Conservation (phyloP, 345 rosid genomes). For the Triadica sebifera region DNA sequence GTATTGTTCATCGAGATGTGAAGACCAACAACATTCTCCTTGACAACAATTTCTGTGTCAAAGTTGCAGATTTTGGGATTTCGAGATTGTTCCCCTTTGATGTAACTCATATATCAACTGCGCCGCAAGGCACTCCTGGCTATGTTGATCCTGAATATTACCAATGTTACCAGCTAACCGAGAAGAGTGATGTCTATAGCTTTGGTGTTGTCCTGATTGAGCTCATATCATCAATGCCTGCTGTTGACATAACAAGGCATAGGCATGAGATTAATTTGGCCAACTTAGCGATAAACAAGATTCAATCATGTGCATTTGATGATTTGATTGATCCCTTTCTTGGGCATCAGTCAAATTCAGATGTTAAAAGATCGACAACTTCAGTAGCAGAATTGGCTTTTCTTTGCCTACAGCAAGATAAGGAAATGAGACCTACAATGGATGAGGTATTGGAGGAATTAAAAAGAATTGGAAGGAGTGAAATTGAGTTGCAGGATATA, state of each 20-base stretch:
- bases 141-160: slow-evolving; percentile 25
- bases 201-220: slow-evolving; percentile 22
- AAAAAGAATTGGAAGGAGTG: slow-evolving; percentile 8
- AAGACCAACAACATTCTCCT: slow-evolving; percentile 27
- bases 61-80: slow-evolving; percentile 28
- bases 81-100: slow-evolving; percentile 18
- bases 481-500: slow-evolving; percentile 13
- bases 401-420: slow-evolving; percentile 14
- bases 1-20: slow-evolving; percentile 19
- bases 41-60: slow-evolving; percentile 20
- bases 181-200: slow-evolving; percentile 25
- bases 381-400: slow-evolving; percentile 18
- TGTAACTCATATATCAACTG: slow-evolving; percentile 24
- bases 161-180: slow-evolving; percentile 22
- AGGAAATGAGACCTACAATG: slow-evolving; percentile 20
- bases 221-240: slow-evolving; percentile 24
- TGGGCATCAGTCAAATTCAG: slow-evolving; percentile 13
- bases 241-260: slow-evolving; percentile 22
- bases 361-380: slow-evolving; percentile 13
- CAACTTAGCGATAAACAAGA: slow-evolving; percentile 8
- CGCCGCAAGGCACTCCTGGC: slow-evolving; percentile 25
- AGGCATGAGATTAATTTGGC: slow-evolving; percentile 17
- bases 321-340: slow-evolving; percentile 19
- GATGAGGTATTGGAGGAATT: slow-evolving; percentile 14
- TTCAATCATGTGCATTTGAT: neutral